Base-by-base conservation (phyloP, 805 yeast genomes). In the Teunomyces panamensis region DNA sequence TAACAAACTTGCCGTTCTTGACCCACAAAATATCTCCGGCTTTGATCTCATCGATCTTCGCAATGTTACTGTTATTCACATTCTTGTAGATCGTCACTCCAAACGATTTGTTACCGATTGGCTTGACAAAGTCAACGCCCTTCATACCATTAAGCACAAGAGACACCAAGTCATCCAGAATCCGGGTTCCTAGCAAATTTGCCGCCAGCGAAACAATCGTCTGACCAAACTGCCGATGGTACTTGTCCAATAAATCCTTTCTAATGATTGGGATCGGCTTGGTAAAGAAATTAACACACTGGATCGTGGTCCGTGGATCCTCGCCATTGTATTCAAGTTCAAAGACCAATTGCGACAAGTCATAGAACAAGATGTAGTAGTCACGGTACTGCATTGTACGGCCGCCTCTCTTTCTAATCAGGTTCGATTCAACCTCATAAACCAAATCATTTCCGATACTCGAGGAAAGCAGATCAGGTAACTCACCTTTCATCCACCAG, bases 1-100 rank as follows among this genome's bases (percentile, higher is more conserved):
- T 79, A 52, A 79, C 81, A 67, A 92, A 91, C 50, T 78, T 78
- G 5, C 89, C 96, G 47, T 82, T 82, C 57, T 84, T 79, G 52
- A 89, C 78, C 44, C 89, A 87, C 36, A 89, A 66, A 8, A 92
- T 75, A 64, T 94, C 98, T 50, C 99, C 99, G 0, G 95, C 84
- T 42, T 79, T 75, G 46, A 90, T 78, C 35, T 82, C 86, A 46
- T 81, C 89, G 28, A 68, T 57, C 54, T 78, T 82, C 11, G 75
- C 67, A 5, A 81, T 77, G 46, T 60, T 63, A 42, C 52, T 51
- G 45, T 67, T 63, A 54, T 67, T 69, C 45, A 52, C 47, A 54
- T 78, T 86, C 53, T 74, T 70, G 66, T 84, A 90, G 51, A 86
- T 75, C 17, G 79, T 75, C n/a, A 78, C 84, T 34, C 98, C 98